A percentile compares a stretch with the other conserved stretches of the same genome.
phyloP scores from a whole-genome alignment of 768 basidiomycete genomes.

The Rhizopogon roseolus region DNA sequence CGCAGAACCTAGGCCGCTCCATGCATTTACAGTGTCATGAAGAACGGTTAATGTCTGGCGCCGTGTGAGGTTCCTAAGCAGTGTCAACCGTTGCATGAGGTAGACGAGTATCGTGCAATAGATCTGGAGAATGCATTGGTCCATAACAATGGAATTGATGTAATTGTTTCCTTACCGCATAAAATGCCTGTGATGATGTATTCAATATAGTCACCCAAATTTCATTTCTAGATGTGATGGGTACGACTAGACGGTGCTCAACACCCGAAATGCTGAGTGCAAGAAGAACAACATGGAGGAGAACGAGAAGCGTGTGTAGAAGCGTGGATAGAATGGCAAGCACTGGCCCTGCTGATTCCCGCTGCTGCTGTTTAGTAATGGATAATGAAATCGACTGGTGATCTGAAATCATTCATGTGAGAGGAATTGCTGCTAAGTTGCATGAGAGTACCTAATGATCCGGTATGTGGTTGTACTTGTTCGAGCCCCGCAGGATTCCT shows the following conservation, averaged over 20 bases:
- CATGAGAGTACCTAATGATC: background rate
- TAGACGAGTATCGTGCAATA: conserved; percentile 15
- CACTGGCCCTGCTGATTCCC: background rate
- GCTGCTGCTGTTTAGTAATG: too few relatives aligned
- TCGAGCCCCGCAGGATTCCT: background rate
- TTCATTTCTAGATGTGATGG: background rate
- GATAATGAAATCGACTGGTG: background rate
- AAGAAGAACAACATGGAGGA: conserved; percentile 1
- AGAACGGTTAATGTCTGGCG: conserved; percentile 11
- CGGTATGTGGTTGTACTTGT: background rate
- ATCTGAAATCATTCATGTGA: background rate
- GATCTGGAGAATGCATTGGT: conserved; percentile 4
- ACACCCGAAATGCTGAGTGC: background rate
- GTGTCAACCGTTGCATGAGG: conserved; percentile 15
- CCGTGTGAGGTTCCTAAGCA: background rate
- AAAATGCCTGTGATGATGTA: conserved; percentile 1
- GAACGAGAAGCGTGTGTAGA: background rate
- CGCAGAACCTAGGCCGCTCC: conserved; percentile 20
- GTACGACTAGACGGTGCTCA: conserved; percentile 2
- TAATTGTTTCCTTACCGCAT: background rate
- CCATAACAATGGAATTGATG: background rate
- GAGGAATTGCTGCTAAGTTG: background rate
- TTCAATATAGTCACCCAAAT: background rate
- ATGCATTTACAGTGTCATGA: conserved; percentile 15
- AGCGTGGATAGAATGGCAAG: background rate